Base-by-base conservation (phyloP, 129 eudicot genomes). In the Heracleum sosnowskyi region DNA sequence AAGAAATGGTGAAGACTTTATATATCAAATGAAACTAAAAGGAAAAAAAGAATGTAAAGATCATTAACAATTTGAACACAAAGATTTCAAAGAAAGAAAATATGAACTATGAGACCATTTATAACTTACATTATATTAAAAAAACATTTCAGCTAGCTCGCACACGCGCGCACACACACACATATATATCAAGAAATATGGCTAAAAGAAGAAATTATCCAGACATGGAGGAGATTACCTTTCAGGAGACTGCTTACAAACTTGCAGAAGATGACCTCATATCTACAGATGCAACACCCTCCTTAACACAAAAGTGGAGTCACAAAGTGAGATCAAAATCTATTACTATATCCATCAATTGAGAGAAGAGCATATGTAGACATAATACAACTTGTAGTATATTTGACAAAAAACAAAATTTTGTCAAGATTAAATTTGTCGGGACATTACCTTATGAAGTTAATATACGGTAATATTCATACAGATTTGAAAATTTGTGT, bases 241-340 rank as follows among this genome's bases (percentile, higher is more conserved):
- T 85, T 4, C 84, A 75, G 82, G 81, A 35, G 84, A 70, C 80
- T 83, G 86, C 49, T 80, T 84, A 79, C 60, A 86, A 83, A 83
- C 82, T 82, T 69, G 60, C 51, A 64, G 89, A 83, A 40, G 83
- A 83, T 29, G 72, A 66, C 36, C 77, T 86, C 89, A 86, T 86
- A 18, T 73, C 73, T 76, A 81, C 79, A 76, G 77, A 82, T 69
- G 79, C 35, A 75, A 69, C 9, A 35, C 22, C 51, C 73, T 24
- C 24, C 36, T 57, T 31, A 62, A 72, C 22, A 5, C n/a, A 62
- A 77, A 77, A 2, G 16, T 39, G 11, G 71, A 39, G 53, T 28
- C 40, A 60, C 28, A 22, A 75, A 78, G 18, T 60, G 74, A 63
- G 62, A 29, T 68, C 74, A 66, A 64, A 63, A 28, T 42, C 74